Percentiles rank a stretch among this genome's conserved stretches.
Evolutionary conservation across 2,329 filamentous ascomycete genomes (phyloP).

Genomic region (Xylaria sp.): DNA sequence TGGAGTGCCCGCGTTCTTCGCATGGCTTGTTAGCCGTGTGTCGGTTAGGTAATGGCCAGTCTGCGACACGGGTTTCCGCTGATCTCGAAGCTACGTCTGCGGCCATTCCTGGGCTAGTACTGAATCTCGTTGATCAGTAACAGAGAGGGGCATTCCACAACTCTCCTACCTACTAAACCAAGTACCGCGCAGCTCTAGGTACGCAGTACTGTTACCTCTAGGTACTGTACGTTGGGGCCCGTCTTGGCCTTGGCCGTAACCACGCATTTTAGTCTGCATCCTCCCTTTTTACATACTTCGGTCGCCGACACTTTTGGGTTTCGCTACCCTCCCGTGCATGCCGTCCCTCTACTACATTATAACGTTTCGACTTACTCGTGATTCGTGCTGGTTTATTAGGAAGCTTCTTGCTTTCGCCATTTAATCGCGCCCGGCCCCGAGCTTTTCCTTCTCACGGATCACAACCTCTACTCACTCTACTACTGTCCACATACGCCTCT

Average conservation of each 20-base stretch:
- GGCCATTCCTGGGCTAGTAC: neutral
- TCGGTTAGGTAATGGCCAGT: neutral
- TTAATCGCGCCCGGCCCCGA: neutral
- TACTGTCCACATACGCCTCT: neutral
- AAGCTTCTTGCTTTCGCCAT: neutral
- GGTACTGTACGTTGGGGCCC: too few relatives aligned
- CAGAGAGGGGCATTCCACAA: neutral
- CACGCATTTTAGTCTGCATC: neutral
- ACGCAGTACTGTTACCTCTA: too few relatives aligned
- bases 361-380: neutral
- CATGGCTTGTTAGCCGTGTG: too few relatives aligned
- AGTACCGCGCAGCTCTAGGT: too few relatives aligned
- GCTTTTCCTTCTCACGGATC: neutral
- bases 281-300: too few relatives aligned
- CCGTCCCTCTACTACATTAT: too few relatives aligned
- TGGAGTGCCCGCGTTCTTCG: conserved; percentile 3
- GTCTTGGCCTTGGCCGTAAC: neutral
- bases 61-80: neutral
- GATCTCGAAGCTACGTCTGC: neutral
- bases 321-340: neutral
- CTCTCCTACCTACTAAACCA: too few relatives aligned
- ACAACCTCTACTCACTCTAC: neutral
- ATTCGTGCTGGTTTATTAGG: neutral
- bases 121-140: neutral
- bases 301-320: neutral